phyloP scores from a whole-genome alignment of 768 basidiomycete species.

The Pleurotus cornucopiae region DNA sequence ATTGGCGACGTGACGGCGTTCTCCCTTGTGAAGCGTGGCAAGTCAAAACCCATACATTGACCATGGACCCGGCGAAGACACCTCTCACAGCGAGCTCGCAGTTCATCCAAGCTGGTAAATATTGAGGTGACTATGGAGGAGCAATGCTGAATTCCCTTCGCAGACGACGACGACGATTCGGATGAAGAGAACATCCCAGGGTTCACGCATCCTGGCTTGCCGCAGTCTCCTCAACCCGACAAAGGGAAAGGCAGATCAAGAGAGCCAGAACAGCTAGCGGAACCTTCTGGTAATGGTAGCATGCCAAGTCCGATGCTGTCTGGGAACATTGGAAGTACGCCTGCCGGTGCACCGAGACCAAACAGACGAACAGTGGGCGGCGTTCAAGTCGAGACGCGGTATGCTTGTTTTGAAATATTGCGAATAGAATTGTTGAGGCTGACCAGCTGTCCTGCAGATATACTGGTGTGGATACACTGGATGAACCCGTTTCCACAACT shows the following conservation, averaged over 20 bases:
- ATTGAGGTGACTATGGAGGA: conserved; percentile 5
- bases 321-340: conserved; percentile 66
- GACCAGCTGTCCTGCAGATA: conserved; percentile 42
- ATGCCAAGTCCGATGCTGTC: conserved; percentile 42
- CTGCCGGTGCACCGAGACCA: conserved; percentile 33
- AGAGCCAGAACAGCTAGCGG: conserved; percentile 48
- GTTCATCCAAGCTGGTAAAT: conserved; percentile 74
- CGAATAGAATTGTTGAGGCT: neutral
- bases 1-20: conserved; percentile 15
- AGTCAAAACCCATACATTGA: conserved; percentile 21
- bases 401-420: conserved; percentile 15
- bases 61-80: conserved; percentile 42
- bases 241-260: conserved; percentile 73
- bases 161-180: conserved; percentile 78
- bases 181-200: conserved; percentile 81
- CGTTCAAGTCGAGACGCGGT: conserved; percentile 86
- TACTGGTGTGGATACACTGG: conserved; percentile 83
- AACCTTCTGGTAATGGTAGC: conserved; percentile 32
- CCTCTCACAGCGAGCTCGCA: conserved; percentile 63
- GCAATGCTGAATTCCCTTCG: conserved; percentile 9
- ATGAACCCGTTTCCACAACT: conserved; percentile 86
- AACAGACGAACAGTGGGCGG: conserved; percentile 75
- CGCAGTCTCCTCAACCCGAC: conserved; percentile 38
- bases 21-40: conserved; percentile 20
- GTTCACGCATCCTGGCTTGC: conserved; percentile 62